Evolutionary conservation across 108 stramenopile genomes (phyloP), one percentile per base, ranked within the genome.

Genomic region (Discostella pseudostelligera): DNA sequence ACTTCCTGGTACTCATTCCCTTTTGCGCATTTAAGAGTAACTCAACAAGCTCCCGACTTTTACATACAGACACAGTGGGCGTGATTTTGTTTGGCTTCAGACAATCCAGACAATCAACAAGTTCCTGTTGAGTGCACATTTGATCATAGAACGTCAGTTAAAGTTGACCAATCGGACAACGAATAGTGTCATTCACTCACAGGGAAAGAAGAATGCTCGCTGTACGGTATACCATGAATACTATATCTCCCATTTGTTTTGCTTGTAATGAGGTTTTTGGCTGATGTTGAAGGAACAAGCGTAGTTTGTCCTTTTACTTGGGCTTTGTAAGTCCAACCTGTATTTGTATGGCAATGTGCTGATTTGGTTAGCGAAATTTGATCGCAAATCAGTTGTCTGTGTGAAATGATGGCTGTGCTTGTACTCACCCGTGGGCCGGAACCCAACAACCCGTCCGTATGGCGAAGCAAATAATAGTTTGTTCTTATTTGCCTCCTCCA

Each of bases 171-270:
- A n/a, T n/a, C n/a, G n/a, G n/a, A n/a, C n/a, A n/a, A n/a, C n/a
- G n/a, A n/a, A n/a, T n/a, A n/a, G n/a, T n/a, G n/a, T n/a, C 1
- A 50, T 24, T 26, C 32, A 20, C 55, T 56, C 35, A 56, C 55
- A 4, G 85, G 86, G 62, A 90, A 96, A 43, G 76, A 80, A 16
- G 87, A 89, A 58, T 96, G 96, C 56, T 96, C 96, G 60, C 84
- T 86, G 71, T 96, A 96, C 0, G 95, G 95, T 19, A 96, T 85
- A 40, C 84, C 83, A 71, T 91, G 82, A 20, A 93, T 79, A n/a
- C 61, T 75, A 24, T 81, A 56, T 46, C 77, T 79, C 2, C 85
- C 88, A 45, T 61, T 79, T 4, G 68, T 60, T 21, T 82, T 74
- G 36, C 64, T 82, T 42, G 62, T 78, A 4, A 91, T 62, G 29